These are phyloP conservation scores for Tripidium arundinaceum DNA, from an alignment of 202 grass and related monocot genomes.

Conservation along the genomic window DNA sequence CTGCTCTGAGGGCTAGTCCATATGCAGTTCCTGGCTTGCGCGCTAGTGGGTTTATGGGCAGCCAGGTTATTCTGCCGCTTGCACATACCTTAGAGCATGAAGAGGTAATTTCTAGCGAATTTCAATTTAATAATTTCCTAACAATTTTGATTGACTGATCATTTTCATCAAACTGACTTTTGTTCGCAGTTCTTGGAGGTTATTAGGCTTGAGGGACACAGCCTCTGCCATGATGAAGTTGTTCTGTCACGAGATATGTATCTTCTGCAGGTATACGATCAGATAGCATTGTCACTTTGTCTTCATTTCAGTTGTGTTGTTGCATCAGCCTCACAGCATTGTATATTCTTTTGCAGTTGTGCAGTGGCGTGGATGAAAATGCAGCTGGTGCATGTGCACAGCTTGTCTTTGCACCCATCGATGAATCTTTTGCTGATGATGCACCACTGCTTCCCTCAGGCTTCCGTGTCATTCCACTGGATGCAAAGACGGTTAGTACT, in stretches of 20 bases:
- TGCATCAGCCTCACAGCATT: not conserved
- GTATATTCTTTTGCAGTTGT: constrained; percentile 56
- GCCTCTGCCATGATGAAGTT: constrained; percentile 77
- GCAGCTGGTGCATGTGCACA: constrained; percentile 75
- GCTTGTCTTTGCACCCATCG: constrained; percentile 96
- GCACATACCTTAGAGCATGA: constrained; percentile 79
- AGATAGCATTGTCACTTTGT: not conserved
- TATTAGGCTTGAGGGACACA: constrained; percentile 86
- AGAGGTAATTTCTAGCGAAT: constrained; percentile 56
- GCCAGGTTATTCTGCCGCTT: constrained; percentile 76
- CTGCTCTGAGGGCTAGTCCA: constrained; percentile 61
- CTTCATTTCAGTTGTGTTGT: not conserved
- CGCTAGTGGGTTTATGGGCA: constrained; percentile 72
- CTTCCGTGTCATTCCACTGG: constrained; percentile 89
- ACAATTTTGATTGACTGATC: not conserved
- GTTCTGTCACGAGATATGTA: constrained; percentile 87
- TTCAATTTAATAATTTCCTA: not conserved
- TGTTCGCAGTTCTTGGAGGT: constrained; percentile 80
- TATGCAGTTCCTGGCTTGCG: constrained; percentile 77
- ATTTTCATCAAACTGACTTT: constrained; percentile 10
- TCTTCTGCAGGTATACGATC: constrained; percentile 65
- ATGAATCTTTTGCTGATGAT: constrained; percentile 94
- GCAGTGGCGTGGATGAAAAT: constrained; percentile 85
- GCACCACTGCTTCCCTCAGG: constrained; percentile 80
- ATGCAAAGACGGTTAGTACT: constrained; percentile 64